These are phyloP conservation scores for Exophiala oligosperma DNA, from an alignment of 2,329 filamentous ascomycete genomes.

Conservation along the genomic window DNA sequence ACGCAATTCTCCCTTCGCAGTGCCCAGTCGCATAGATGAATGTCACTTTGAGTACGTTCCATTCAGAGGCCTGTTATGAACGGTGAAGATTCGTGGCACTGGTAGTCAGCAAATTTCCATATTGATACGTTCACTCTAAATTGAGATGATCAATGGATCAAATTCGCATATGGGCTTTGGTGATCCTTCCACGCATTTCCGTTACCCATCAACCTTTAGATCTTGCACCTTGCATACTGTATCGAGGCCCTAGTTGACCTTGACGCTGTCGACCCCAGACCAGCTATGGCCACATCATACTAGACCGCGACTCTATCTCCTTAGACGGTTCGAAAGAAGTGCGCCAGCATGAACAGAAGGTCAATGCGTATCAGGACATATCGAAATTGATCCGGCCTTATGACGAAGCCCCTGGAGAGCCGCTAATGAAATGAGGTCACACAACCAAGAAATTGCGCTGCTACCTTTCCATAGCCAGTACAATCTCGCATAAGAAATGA, in stretches of 20 bases:
- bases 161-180: no score
- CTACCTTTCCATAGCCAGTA: not conserved
- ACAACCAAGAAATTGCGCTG: conserved; percentile 5
- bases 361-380: not conserved
- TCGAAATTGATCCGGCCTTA: not conserved
- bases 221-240: not conserved
- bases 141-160: no score
- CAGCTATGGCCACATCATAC: not conserved
- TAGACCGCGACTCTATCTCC: not conserved
- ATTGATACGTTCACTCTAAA: no score
- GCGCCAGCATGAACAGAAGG: not conserved
- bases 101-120: no score
- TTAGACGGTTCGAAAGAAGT: not conserved
- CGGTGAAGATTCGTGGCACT: no score
- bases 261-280: not conserved
- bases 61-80: no score
- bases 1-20: no score
- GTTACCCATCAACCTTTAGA: no score
- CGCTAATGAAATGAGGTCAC: not conserved
- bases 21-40: no score
- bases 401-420: not conserved
- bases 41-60: no score
- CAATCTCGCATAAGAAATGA: conserved; percentile 11
- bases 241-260: not conserved
- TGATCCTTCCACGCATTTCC: no score